Evolutionary conservation across 208 protist species (phyloP), one percentile per base, ranked within the genome.

Genomic region (Leishmania major): DNA sequence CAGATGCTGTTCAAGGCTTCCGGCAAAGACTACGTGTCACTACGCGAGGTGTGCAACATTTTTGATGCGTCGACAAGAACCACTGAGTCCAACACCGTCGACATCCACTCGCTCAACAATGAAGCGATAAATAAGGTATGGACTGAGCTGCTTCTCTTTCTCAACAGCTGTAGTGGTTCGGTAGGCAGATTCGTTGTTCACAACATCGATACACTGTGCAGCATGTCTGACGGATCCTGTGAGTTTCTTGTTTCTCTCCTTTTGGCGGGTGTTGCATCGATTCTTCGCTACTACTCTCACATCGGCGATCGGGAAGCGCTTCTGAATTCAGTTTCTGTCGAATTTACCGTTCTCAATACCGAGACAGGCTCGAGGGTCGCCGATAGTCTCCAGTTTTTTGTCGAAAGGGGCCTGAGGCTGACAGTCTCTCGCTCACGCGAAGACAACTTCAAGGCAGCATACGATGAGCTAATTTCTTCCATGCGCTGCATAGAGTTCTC

Each of bases 241-340:
- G 86, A 85, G 51, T 94, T 89, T 74, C 79, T 93, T 37, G 83
- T 93, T 74, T 93, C 90, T 35, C 45, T 94, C 17, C 83, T 91
- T 35, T 79, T 92, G n/a, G 35, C 77, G 11, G 85, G 81, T 17
- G 49, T 88, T 25, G 82, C 82, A 57, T 88, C 85, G 22, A 86
- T 88, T 59, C 47, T 86, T 43, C 83, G 78, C 73, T 87, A 83
- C 87, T 82, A 86, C 43, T 77, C 77, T 43, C 70, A 74, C 31
- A 72, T 60, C 75, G 73, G 81, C 45, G 60, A 79, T 79, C 28
- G 80, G 59, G 43, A 82, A 28, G 60, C 37, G 35, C 67, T 64
- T 57, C 75, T 86, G 28, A 57, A 78, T 69, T 81, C 40, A 75
- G 75, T 85, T 67, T 84, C 62, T 17, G n/a, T 84, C 66, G 85